These are phyloP conservation scores for Isatis tinctoria DNA, from an alignment of 345 rosid genomes.

Conservation along the genomic window DNA sequence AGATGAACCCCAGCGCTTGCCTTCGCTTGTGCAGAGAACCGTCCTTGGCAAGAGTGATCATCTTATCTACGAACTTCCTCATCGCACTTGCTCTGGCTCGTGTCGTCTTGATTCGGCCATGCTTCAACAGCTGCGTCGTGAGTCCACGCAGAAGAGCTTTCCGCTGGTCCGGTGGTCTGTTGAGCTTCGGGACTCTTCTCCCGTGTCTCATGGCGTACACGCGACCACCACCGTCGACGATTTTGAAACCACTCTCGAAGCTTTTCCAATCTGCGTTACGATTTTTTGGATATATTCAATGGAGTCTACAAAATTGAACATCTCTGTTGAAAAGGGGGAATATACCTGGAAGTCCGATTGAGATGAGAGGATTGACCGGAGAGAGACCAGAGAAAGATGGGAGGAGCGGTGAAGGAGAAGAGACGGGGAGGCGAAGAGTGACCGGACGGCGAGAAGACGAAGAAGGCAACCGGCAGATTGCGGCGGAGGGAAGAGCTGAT, in stretches of 20 bases:
- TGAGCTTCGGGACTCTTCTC: slow-evolving; percentile 77
- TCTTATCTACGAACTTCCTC: slow-evolving; percentile 85
- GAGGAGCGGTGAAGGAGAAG: slow-evolving; percentile 30
- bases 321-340: not conserved
- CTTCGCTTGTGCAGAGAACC: slow-evolving; percentile 89
- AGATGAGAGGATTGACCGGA: slow-evolving; percentile 48
- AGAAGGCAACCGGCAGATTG: slow-evolving; percentile 38
- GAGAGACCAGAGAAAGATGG: slow-evolving; percentile 52
- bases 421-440: slow-evolving; percentile 18
- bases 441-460: slow-evolving; percentile 24
- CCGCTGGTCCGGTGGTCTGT: slow-evolving; percentile 89
- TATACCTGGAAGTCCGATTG: slow-evolving; percentile 56
- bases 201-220: slow-evolving; percentile 89
- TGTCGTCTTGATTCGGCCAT: slow-evolving; percentile 89
- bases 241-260: slow-evolving; percentile 44
- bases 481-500: slow-evolving; percentile 60
- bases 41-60: slow-evolving; percentile 87
- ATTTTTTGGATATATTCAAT: too few relatives aligned
- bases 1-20: slow-evolving; percentile 80
- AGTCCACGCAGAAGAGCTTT: slow-evolving; percentile 83
- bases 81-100: slow-evolving; percentile 83
- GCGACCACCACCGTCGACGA: slow-evolving; percentile 52
- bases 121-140: slow-evolving; percentile 85
- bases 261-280: slow-evolving; percentile 44
- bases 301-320: not conserved